These are phyloP conservation scores for Gillenia trifoliata DNA, from an alignment of 306 rosid genomes.

Conservation along the genomic window DNA sequence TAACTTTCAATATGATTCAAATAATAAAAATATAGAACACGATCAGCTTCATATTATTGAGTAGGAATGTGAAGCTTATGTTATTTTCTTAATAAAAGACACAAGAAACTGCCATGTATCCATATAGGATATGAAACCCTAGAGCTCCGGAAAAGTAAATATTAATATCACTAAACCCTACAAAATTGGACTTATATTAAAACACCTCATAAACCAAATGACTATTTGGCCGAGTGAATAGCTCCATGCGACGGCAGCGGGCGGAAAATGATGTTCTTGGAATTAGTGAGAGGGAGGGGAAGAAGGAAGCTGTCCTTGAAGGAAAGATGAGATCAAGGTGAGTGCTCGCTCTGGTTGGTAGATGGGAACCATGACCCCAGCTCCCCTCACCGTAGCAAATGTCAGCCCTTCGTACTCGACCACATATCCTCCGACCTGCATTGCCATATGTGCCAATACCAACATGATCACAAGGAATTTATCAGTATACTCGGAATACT, in stretches of 20 bases:
- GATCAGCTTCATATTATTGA: not conserved
- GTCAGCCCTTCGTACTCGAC: constrained; percentile 48
- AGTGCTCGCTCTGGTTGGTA: constrained; percentile 45
- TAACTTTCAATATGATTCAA: not conserved
- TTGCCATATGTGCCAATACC: not conserved
- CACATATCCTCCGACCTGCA: constrained; percentile 59
- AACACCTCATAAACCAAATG: no score
- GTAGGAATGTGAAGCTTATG: not conserved
- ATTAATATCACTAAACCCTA: no score
- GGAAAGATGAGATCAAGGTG: constrained; percentile 47
- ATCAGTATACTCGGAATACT: no score
- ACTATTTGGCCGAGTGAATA: no score
- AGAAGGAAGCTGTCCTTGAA: constrained; percentile 33
- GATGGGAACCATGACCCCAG: constrained; percentile 58
- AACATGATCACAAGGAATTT: not conserved
- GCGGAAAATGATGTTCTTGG: not conserved
- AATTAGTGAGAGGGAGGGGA: not conserved
- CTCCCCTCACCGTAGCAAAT: constrained; percentile 47
- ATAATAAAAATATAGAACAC: not conserved
- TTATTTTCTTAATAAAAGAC: no score
- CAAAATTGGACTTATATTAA: no score
- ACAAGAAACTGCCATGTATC: not conserved
- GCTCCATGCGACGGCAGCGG: no score
- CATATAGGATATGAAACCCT: no score
- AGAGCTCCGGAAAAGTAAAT: no score